Base-by-base conservation (phyloP, 257 asterid species). In the Ocimum tenuiflorum region DNA sequence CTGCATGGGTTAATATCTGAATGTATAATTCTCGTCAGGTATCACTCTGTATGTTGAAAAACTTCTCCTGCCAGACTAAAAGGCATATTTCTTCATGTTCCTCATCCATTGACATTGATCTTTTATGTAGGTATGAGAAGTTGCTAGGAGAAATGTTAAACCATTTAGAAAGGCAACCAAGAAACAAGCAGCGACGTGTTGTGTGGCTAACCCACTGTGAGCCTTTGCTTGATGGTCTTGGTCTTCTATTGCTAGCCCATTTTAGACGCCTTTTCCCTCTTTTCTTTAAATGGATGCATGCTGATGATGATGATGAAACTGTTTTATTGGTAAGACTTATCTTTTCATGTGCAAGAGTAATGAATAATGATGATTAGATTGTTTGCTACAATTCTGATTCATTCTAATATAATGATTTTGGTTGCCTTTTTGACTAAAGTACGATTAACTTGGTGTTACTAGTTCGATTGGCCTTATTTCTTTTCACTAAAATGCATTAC, bases 91-190 rank as follows among this genome's bases (percentile, higher is more conserved):
- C 49, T 66, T 4, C 76, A 31, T 22, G 24, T 24, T 67, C 23
- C 73, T 17, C 15, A 11, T 41, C 38, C 24, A 15, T 60, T 10
- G 49, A 17, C 51, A 46, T 51, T 58, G 58, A 31, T 52, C 51
- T 57, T 54, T 69, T 67, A 22, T 71, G 57, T 58, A 91, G 96
- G 98, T 84, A 82, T 69, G 99, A 89, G 73, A 89, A 83, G 77
- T 69, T 89, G 82, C 79, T 87, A 41, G 81, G 73, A 67, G 97
- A 92, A 82, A 92, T 92, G 97, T 70, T 89, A 63, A 79, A 71
- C 80, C 97, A 92, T 80, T 75, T 89, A 74, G 99, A 92, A 80
- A 78, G 99, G 79, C 95, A 92, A 72, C 97, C 96, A 58, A 83
- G 88, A 77, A 86, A 89, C 83, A 80, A 84, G 82, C 80, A 84